Base-by-base conservation (phyloP, 139 green algal species). In the Chlamydomonas incerta region DNA sequence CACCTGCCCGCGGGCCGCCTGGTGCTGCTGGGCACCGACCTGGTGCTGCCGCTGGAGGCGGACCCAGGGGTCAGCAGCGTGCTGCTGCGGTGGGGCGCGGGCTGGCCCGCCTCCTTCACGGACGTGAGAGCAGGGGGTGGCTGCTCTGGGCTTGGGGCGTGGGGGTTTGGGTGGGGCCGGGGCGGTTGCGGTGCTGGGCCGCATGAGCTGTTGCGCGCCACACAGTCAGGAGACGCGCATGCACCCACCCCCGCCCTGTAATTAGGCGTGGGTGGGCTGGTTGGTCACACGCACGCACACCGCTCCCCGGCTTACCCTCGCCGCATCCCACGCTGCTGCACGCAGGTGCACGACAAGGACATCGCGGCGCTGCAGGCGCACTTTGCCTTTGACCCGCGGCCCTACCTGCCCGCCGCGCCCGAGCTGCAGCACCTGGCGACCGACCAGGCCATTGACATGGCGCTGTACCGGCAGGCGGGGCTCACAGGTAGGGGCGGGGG, bases 321-420 rank as follows among this genome's bases (percentile, higher is more conserved):
- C n/a, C n/a, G n/a, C n/a, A n/a, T n/a, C n/a, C n/a, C n/a, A n/a
- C n/a, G n/a, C n/a, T n/a, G n/a, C 15, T 33, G 2, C 3, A 5
- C 33, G 68, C 70, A 83, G 75, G 76, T 83, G 6, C 76, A 83
- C 46, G 76, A 83, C 62, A 83, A 83, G 76, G 52, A 83, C 76
- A 83, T 83, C 11, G 28, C 76, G 0, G 63, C 31, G 18, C 63
- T 83, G 35, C 46, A 65, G 41, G 76, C 34, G 41, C 14, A 74
- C 8, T 83, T 83, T 26, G 23, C 50, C 28, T 66, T 83, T n/a
- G 76, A 83, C 46, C 76, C 76, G 18, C 34, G 14, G 63, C 76
- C 76, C 41, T 60, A 74, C 63, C 69, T 83, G 29, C 76, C 76
- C 6, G 20, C 41, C 13, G 5, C 10, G 31, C 20, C 5, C 15